Percentiles rank a stretch among this genome's conserved stretches.
These are phyloP conservation scores for Aspergillus affinis DNA, from an alignment of 495 filamentous ascomycete genomes.

Conservation along the genomic window DNA sequence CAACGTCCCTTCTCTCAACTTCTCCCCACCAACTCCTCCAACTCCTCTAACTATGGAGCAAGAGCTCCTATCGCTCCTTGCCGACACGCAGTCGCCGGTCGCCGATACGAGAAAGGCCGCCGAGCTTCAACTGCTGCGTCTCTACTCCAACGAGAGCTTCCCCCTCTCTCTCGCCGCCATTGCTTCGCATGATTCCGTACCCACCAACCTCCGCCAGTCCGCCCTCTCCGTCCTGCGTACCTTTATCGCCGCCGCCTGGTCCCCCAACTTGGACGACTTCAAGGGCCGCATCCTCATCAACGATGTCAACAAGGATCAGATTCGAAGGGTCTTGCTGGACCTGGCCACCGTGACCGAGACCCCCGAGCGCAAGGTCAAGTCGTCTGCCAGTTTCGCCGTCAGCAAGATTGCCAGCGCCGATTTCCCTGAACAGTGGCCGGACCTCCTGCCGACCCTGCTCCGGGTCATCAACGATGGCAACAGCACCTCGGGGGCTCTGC, in stretches of 20 bases:
- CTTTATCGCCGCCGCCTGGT: slow-evolving; percentile 82
- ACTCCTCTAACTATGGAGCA: slow-evolving; percentile 65
- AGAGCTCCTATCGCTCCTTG: slow-evolving; percentile 75
- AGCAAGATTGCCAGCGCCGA: slow-evolving; percentile 93
- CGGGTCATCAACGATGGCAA: slow-evolving; percentile 64
- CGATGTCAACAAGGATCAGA: slow-evolving; percentile 68
- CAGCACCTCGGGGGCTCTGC: slow-evolving; percentile 72
- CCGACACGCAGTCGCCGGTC: slow-evolving; percentile 70
- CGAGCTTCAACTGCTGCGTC: slow-evolving; percentile 69
- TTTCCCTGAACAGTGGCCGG: slow-evolving; percentile 92
- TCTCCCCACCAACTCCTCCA: slow-evolving; percentile 5
- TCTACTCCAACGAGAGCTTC: slow-evolving; percentile 66
- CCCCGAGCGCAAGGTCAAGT: slow-evolving; percentile 78
- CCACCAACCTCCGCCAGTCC: slow-evolving; percentile 74
- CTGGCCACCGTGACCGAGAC: slow-evolving; percentile 71
- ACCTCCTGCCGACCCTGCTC: slow-evolving; percentile 76
- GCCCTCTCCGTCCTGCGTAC: slow-evolving; percentile 77
- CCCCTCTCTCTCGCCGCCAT: slow-evolving; percentile 76
- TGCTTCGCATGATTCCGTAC: slow-evolving; percentile 67
- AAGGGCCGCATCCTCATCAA: slow-evolving; percentile 59
- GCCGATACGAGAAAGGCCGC: slow-evolving; percentile 74
- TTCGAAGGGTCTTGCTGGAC: slow-evolving; percentile 68
- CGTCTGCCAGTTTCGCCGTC: slow-evolving; percentile 83
- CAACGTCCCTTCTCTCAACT: too few relatives aligned
- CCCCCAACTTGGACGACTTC: slow-evolving; percentile 63